Evolutionary conservation across 257 asterid species (phyloP).

Genomic region (Nicotiana tomentosiformis): DNA sequence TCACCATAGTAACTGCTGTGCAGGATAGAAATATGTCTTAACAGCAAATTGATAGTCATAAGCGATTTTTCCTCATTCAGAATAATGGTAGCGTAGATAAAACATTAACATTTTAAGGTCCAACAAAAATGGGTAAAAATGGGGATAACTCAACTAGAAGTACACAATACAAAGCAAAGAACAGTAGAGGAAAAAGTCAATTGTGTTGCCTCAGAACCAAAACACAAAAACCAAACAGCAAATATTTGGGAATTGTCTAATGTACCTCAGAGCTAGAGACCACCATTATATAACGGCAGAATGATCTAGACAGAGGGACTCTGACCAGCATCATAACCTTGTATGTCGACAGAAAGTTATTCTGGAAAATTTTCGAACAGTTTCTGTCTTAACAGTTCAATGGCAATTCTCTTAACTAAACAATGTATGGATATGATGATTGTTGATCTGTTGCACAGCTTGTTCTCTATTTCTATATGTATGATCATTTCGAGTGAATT

Average conservation of each 20-base stretch:
- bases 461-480: not conserved
- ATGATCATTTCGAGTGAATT: not conserved
- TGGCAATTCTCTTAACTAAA: not conserved
- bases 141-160: not conserved
- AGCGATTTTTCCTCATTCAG: not conserved
- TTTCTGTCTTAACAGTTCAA: not conserved
- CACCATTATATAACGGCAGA: no score
- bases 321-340: not conserved
- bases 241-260: not conserved
- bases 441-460: not conserved
- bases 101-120: not conserved
- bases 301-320: no score
- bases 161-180: not conserved
- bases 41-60: not conserved
- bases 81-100: not conserved
- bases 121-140: not conserved
- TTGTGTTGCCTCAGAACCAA: no score
- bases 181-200: no score
- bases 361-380: not conserved
- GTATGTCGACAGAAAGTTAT: not conserved
- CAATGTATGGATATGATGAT: not conserved
- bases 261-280: not conserved
- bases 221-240: not conserved
- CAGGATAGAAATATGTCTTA: slow-evolving; percentile 14
- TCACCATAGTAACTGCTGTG: slow-evolving; percentile 33